Base-by-base conservation (phyloP, 768 basidiomycete species). In the Holtermanniella nyarrowii region DNA sequence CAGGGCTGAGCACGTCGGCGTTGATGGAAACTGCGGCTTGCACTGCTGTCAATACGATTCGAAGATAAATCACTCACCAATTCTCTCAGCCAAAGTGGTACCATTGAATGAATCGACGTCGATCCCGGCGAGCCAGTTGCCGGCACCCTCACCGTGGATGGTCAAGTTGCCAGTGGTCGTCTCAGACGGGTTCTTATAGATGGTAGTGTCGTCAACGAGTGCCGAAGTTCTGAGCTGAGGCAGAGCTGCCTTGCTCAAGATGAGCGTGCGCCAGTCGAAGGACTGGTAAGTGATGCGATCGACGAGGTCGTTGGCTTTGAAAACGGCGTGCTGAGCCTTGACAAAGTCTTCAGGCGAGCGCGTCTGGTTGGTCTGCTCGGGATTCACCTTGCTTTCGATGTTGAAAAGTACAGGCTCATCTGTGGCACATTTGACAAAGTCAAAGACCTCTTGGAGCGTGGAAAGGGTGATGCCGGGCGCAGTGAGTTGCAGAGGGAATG, bases 211-310 rank as follows among this genome's bases (percentile, higher is more conserved):
- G 31, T 82, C 77, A 53, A 83, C 76, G 23, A 88, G 75, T 21
- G 86, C 86, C 2, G 83, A 79, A 3, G 76, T 82, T 5, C 73
- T 60, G 23, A 86, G 74, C 16, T 58, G 63, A 5, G 80, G 76
- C 57, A 85, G 80, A n/a, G 80, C 69, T 57, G 75, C 64, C 80
- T 81, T 68, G 60, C 42, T 52, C 41, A 55, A 76, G 45, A 84
- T 66, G 13, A 88, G 66, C 13, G 84, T 82, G 59, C 85, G 76
- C 86, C 86, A 88, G 65, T 86, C 82, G 59, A 86, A 86, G 60
- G 46, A 53, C 41, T 67, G 59, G 53, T 88, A 84, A 57, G 69
- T 70, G 23, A 68, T 56, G 26, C 62, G 45, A 24, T 70, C 59
- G 49, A 45, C 55, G 22, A 47, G 43, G n/a, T 42, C 48, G 16